A percentile compares a stretch with the other conserved stretches of the same genome.
Evolutionary conservation across 768 basidiomycete genomes (phyloP).

Genomic region (Tephrocybe rancida): DNA sequence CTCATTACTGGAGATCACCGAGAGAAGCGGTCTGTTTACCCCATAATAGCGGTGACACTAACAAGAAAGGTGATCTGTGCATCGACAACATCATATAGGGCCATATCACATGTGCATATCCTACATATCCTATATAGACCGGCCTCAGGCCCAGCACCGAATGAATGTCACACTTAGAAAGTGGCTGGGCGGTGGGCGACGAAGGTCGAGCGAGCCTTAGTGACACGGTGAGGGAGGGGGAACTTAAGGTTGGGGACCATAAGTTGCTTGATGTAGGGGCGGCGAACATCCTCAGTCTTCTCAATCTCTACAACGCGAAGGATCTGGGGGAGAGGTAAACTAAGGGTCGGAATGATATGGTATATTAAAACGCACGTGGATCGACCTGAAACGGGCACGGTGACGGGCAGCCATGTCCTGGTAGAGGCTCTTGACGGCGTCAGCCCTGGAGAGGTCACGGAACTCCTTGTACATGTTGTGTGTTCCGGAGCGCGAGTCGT

Average conservation of each 20-base stretch:
- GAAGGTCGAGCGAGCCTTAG: conserved; percentile 80
- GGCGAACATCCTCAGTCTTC: conserved; percentile 89
- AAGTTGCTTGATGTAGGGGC: conserved; percentile 98
- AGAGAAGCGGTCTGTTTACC: not conserved
- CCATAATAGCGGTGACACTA: not conserved
- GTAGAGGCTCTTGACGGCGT: conserved; percentile 96
- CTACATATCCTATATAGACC: conserved; percentile 18
- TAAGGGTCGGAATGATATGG: not conserved
- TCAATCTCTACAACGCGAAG: conserved; percentile 96
- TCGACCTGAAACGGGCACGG: conserved; percentile 98
- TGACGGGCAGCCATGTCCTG: conserved; percentile 99
- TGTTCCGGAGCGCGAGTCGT: conserved; percentile 98
- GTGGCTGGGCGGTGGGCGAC: conserved; percentile 77
- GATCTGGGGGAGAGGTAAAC: no score
- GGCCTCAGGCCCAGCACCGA: not conserved
- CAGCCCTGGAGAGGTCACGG: conserved; percentile 92
- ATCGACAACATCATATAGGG: conserved; percentile 18
- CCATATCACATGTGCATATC: conserved; percentile 19
- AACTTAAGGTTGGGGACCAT: conserved; percentile 90
- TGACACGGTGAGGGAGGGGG: conserved; percentile 92
- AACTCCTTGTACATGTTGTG: conserved; percentile 99
- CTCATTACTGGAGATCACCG: not conserved
- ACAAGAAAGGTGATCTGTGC: not conserved
- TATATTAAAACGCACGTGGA: conserved; percentile 68
- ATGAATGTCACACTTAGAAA: conserved; percentile 46